Evolutionary conservation across 1,284 basidiomycete genomes (phyloP), one percentile per base, ranked within the genome.

Genomic region (Marasmius oreades): DNA sequence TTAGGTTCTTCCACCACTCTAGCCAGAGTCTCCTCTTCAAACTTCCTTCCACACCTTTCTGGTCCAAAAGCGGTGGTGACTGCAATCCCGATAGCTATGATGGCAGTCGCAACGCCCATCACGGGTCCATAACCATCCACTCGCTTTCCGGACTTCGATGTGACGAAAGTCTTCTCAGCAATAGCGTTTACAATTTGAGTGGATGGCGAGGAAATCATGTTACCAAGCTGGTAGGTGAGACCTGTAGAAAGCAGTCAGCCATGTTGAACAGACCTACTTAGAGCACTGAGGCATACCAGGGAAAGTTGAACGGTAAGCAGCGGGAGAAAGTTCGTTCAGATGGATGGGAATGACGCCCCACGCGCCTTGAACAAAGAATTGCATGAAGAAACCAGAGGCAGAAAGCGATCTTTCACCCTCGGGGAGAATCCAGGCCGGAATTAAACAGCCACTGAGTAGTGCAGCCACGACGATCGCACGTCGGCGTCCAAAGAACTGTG

Each of bases 231-330:
- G 55, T 76, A 78, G 0, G 71, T 70, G 12, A 76, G 31, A 16
- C 47, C 47, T 50, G 20, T 33, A 16, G 12, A 5, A 33, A 26
- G 20, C 7, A n/a, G 8, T 10, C n/a, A 31, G 14, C 14, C n/a
- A 26, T 28, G 12, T 18, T 31, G 16, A 18, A 12, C 12, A 28
- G n/a, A 50, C 33, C 31, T 11, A 31, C 11, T 20, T 12, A 6
- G 43, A 47, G 23, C 14, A 16, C 4, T 12, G 24, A 28, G 20
- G 33, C 47, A 16, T 62, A 51, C 77, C 75, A 1, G 73, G 67
- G 59, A 73, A 76, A 1, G 69, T 66, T 0, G 75, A 70, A 16
- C 76, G 65, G 65, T 76, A 77, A 0, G 73, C 75, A 8, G 74
- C 68, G 0, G 76, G 76, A 1, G 73, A 69, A n/a, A 77, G 69